Percentiles rank a stretch among this genome's conserved stretches.
Conservation (phyloP, 2,329 filamentous ascomycete species). For the Hymenoscyphus occultus region DNA sequence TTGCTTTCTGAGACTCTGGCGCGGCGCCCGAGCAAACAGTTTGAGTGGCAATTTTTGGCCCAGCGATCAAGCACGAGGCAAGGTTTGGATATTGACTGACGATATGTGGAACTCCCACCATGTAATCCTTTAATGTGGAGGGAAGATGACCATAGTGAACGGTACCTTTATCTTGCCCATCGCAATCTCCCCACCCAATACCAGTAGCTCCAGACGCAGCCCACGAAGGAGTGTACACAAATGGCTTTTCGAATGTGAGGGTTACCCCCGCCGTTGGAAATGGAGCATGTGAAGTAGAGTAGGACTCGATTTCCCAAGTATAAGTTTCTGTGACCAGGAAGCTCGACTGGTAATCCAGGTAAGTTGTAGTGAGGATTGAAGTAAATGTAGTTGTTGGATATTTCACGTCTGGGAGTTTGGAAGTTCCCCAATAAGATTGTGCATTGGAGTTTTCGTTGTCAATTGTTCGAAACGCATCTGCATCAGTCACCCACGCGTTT, state of each 20-base stretch:
- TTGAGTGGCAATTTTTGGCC: not conserved
- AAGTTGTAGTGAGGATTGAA: not conserved
- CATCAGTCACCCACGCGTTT: not conserved
- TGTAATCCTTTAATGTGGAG: not conserved
- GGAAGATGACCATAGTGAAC: slow-evolving; percentile 9
- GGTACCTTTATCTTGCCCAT: not conserved
- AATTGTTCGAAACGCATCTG: not conserved
- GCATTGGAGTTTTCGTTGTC: slow-evolving; percentile 5
- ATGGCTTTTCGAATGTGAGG: slow-evolving; percentile 5
- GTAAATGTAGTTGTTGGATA: not conserved
- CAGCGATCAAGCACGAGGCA: not conserved
- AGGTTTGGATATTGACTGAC: slow-evolving; percentile 5
- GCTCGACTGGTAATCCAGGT: not conserved
- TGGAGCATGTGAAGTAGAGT: not conserved
- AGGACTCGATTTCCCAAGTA: not conserved
- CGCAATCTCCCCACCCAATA: not conserved
- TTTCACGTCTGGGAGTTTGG: not conserved
- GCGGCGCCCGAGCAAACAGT: not conserved
- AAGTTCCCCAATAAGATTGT: slow-evolving; percentile 4
- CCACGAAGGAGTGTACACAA: slow-evolving; percentile 2
- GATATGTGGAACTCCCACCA: slow-evolving; percentile 5
- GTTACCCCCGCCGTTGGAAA: not conserved
- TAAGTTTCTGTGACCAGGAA: not conserved
- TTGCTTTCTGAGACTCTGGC: not conserved
- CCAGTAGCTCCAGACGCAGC: not conserved